Conservation (phyloP, 2,329 filamentous ascomycete species). For the Sporothrix mexicana region DNA sequence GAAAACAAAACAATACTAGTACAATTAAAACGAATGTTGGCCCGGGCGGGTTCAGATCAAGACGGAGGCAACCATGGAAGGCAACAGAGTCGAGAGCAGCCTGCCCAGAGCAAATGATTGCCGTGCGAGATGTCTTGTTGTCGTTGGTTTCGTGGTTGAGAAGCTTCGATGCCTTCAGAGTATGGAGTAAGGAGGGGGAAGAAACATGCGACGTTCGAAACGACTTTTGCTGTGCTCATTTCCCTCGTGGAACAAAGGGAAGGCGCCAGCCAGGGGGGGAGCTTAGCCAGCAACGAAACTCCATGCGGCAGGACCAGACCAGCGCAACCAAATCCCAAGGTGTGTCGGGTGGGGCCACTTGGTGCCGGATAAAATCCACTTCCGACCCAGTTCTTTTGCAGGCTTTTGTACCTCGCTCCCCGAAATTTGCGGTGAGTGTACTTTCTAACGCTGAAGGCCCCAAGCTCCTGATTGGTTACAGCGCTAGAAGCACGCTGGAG, state of each 20-base stretch:
- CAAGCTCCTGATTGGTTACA: not conserved
- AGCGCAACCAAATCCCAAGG: not conserved
- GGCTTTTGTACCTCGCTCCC: not conserved
- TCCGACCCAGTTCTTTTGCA: constrained; percentile 18
- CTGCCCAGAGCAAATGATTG: constrained; percentile 2
- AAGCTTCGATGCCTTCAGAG: not conserved
- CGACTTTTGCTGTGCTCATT: constrained; percentile 26
- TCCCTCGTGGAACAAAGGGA: constrained; percentile 25
- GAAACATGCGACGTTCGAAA: constrained; percentile 18
- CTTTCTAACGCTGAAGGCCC: not conserved
- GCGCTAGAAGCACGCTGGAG: constrained; percentile 2
- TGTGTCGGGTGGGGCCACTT: constrained; percentile 23
- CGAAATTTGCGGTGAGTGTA: not conserved
- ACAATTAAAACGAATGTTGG: not conserved
- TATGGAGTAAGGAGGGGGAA: not conserved
- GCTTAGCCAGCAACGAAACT: constrained; percentile 9
- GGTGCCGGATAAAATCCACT: constrained; percentile 23
- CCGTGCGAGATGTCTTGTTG: not conserved
- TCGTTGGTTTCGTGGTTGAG: not conserved
- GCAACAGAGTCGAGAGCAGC: constrained; percentile 17
- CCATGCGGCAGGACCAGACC: too few relatives aligned
- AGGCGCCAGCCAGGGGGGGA: constrained; percentile 6
- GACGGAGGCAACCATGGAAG: constrained; percentile 15
- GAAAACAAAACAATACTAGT: not conserved
- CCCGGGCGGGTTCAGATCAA: constrained; percentile 14